phyloP scores from a whole-genome alignment of 257 asterid genomes.

The Lithospermum erythrorhizon region DNA sequence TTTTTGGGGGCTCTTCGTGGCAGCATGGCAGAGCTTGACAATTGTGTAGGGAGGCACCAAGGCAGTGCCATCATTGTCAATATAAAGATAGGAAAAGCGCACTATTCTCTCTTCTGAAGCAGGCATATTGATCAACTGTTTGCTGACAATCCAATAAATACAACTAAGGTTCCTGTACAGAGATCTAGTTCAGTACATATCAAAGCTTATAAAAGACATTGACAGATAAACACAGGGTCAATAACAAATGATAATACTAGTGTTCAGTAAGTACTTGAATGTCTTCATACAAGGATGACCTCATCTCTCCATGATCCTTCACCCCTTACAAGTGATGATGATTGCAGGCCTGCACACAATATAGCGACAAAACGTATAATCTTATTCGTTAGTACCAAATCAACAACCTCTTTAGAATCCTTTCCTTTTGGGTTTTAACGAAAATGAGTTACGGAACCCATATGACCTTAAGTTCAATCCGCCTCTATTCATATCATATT shows the following conservation, averaged over 20 bases:
- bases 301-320: not conserved
- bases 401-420: not conserved
- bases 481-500: too few relatives aligned
- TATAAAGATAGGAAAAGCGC: slow-evolving; percentile 81
- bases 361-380: too few relatives aligned
- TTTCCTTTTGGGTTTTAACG: too few relatives aligned
- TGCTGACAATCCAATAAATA: slow-evolving; percentile 9
- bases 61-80: slow-evolving; percentile 96
- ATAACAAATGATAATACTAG: not conserved
- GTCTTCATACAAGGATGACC: not conserved
- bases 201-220: not conserved
- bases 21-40: slow-evolving; percentile 54
- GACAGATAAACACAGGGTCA: not conserved
- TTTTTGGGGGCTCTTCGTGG: slow-evolving; percentile 45
- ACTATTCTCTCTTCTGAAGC: slow-evolving; percentile 82
- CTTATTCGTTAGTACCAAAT: not conserved
- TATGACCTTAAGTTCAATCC: not conserved
- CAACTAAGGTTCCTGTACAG: slow-evolving; percentile 13
- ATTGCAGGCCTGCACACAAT: not conserved
- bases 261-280: not conserved
- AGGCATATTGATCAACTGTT: slow-evolving; percentile 43
- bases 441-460: too few relatives aligned
- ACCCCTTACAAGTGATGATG: too few relatives aligned
- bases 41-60: slow-evolving; percentile 86
- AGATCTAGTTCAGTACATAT: slow-evolving; percentile 9